Percentiles rank a stretch among this genome's conserved stretches.
phyloP scores from a whole-genome alignment of 2,329 filamentous ascomycete genomes.

The Xylaria sp. region DNA sequence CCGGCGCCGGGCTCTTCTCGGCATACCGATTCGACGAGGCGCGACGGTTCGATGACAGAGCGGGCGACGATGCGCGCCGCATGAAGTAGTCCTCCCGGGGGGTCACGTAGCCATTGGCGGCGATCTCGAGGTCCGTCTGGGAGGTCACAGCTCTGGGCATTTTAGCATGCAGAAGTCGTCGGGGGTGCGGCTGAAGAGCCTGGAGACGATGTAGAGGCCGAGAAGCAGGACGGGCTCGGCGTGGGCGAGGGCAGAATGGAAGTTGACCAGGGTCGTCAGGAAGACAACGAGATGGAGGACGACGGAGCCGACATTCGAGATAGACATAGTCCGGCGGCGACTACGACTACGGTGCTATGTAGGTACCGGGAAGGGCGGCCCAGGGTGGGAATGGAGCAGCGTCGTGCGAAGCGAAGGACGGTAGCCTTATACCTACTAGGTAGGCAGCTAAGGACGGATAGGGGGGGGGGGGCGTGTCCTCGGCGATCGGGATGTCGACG shows the following conservation, averaged over 20 bases:
- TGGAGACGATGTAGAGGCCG: slow-evolving; percentile 51
- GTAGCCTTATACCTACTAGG: too few species aligned
- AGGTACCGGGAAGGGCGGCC: slow-evolving; percentile 2
- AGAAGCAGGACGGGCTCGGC: slow-evolving; percentile 52
- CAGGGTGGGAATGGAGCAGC: slow-evolving; percentile 1
- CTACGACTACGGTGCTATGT: slow-evolving; percentile 9
- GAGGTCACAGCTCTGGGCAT: slow-evolving; percentile 31
- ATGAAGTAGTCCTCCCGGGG: slow-evolving; percentile 31
- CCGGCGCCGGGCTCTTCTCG: slow-evolving; percentile 17
- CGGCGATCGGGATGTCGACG: not conserved
- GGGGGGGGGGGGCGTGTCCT: too few species aligned
- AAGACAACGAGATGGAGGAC: slow-evolving; percentile 56
- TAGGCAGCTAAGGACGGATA: too few species aligned
- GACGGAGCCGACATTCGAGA: slow-evolving; percentile 55
- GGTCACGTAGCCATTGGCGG: slow-evolving; percentile 34
- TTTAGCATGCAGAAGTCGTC: slow-evolving; percentile 47
- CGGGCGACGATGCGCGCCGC: slow-evolving; percentile 15
- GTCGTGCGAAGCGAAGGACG: slow-evolving; percentile 1
- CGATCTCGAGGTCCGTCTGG: slow-evolving; percentile 22
- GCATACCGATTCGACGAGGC: slow-evolving; percentile 11
- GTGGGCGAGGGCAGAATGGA: slow-evolving; percentile 53
- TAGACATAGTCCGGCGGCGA: slow-evolving; percentile 47
- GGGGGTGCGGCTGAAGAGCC: slow-evolving; percentile 50
- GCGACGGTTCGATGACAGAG: slow-evolving; percentile 15
- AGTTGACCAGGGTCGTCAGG: slow-evolving; percentile 56